phyloP scores from a whole-genome alignment of 257 asterid genomes.

The Agastache rugosa region DNA sequence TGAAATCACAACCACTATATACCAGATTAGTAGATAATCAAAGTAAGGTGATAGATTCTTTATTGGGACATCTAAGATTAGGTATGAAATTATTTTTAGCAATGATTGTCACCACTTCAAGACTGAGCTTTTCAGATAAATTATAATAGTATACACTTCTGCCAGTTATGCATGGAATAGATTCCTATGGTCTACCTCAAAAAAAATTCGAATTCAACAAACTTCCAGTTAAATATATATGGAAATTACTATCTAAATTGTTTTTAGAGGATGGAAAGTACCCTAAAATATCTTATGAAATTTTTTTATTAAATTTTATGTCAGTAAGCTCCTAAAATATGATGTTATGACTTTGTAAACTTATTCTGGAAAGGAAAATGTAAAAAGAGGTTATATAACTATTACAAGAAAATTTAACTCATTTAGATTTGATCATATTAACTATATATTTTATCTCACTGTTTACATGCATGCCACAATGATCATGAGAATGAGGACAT shows the following conservation, averaged over 20 bases:
- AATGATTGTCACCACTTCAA: slow-evolving; percentile 34
- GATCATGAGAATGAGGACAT: no score
- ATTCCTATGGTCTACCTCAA: slow-evolving; percentile 17
- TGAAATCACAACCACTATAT: slow-evolving; percentile 37
- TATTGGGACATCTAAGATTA: slow-evolving; percentile 15
- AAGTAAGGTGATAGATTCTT: slow-evolving; percentile 12
- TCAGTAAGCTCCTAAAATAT: background rate
- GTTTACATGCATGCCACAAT: no score
- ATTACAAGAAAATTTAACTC: background rate
- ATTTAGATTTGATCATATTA: background rate
- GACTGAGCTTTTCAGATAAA: background rate
- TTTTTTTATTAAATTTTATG: no score
- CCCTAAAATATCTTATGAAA: background rate
- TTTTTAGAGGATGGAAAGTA: background rate
- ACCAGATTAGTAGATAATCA: slow-evolving; percentile 29
- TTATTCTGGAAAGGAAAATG: background rate
- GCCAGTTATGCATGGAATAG: slow-evolving; percentile 2
- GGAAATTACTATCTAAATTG: background rate
- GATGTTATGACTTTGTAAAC: no score
- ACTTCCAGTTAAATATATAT: background rate
- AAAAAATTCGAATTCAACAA: background rate
- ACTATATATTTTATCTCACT: background rate
- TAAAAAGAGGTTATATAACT: background rate
- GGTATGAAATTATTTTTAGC: slow-evolving; percentile 10
- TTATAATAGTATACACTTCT: background rate